Evolutionary conservation across 805 yeast genomes (phyloP).

Genomic region (Blastobotrys terrestris): DNA sequence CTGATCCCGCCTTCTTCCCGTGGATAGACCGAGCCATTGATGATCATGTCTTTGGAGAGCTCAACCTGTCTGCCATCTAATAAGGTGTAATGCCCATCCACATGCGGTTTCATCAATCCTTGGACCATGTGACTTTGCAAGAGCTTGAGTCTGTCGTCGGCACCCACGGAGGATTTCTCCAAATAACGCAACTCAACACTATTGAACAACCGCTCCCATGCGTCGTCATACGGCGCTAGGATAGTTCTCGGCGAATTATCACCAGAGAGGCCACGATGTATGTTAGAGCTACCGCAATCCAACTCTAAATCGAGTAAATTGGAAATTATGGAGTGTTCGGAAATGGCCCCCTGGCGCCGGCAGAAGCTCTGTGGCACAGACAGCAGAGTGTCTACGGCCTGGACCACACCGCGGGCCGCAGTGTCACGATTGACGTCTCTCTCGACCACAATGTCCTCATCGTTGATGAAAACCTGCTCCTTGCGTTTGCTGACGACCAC

Average conservation of each 20-base stretch:
- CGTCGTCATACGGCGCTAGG: constrained; percentile 41
- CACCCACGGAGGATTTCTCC: constrained; percentile 3
- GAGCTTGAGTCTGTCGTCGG: constrained; percentile 21
- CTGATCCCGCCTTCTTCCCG: neutral
- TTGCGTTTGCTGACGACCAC: neutral
- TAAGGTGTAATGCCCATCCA: neutral
- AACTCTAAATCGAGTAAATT: constrained; percentile 8
- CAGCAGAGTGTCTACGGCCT: constrained; percentile 47
- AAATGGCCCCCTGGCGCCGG: constrained; percentile 7
- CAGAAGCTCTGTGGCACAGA: constrained; percentile 25
- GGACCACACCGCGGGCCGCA: constrained; percentile 55
- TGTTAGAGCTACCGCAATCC: constrained; percentile 19
- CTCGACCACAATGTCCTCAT: constrained; percentile 45
- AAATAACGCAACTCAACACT: constrained; percentile 44
- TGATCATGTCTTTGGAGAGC: neutral
- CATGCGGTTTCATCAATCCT: constrained; percentile 18
- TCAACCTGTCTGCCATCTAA: neutral
- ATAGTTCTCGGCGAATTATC: constrained; percentile 37
- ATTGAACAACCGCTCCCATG: constrained; percentile 27
- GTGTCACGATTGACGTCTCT: constrained; percentile 52
- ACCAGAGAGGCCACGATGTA: no score
- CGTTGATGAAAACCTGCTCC: constrained; percentile 7
- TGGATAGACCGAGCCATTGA: neutral
- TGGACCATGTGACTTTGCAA: constrained; percentile 45
- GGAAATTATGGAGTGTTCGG: constrained; percentile 6